Evolutionary conservation across 2,329 filamentous ascomycete genomes (phyloP).

Genomic region (Acrodontium crateriforme): DNA sequence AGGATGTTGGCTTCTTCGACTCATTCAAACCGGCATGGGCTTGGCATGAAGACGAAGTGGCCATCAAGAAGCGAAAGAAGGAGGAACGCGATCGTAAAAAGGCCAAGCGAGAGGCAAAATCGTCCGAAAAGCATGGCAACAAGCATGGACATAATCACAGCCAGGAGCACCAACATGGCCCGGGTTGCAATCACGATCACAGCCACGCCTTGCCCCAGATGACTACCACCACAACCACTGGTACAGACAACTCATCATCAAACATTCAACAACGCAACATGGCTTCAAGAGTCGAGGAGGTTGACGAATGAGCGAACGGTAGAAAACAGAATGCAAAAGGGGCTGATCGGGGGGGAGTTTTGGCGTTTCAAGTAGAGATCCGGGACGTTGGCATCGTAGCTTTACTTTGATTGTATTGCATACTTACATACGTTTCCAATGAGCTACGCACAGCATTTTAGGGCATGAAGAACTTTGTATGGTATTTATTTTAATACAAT

Average conservation of each 20-base stretch:
- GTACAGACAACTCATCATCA: constrained; percentile 8
- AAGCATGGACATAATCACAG: constrained; percentile 6
- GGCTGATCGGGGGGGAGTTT: no score
- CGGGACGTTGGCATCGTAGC: no score
- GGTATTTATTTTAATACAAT: no score
- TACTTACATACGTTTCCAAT: no score
- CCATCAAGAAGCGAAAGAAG: constrained; percentile 25
- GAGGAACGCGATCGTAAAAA: constrained; percentile 20
- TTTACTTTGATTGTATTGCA: no score
- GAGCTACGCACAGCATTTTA: no score
- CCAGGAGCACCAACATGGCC: constrained; percentile 6
- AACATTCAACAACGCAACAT: constrained; percentile 6
- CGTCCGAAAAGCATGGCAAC: constrained; percentile 11
- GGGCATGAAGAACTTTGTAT: no score
- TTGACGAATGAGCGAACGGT: no score
- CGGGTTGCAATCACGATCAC: background rate
- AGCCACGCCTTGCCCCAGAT: constrained; percentile 4
- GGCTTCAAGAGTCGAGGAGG: constrained; percentile 18
- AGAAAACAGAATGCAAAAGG: no score
- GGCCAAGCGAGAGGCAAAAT: constrained; percentile 18
- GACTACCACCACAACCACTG: constrained; percentile 11
- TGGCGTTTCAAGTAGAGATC: no score
- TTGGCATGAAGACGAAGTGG: constrained; percentile 56
- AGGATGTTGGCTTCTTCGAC: constrained; percentile 96
- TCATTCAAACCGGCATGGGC: constrained; percentile 94